These are phyloP conservation scores for Tuber indicum DNA, from an alignment of 495 filamentous ascomycete species.

Conservation along the genomic window DNA sequence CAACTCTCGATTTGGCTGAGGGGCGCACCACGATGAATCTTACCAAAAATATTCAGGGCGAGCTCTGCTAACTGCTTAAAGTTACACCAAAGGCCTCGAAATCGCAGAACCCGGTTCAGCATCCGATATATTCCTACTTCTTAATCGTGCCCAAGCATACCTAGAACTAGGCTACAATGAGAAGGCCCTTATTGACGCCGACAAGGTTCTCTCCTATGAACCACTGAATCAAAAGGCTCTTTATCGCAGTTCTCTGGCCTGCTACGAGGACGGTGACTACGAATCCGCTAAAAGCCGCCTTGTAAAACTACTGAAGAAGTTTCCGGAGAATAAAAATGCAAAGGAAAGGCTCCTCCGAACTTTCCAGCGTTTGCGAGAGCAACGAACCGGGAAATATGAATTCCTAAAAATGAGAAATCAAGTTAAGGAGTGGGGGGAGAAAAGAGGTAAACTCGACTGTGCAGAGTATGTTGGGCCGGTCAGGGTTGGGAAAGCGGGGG, in stretches of 20 bases:
- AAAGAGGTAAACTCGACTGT: constrained; percentile 13
- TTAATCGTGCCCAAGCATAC: constrained; percentile 18
- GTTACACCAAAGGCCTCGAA: constrained; percentile 15
- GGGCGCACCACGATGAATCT: not conserved
- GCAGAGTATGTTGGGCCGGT: constrained; percentile 24
- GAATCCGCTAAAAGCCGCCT: constrained; percentile 9
- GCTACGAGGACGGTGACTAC: constrained; percentile 14
- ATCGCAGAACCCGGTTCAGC: constrained; percentile 2
- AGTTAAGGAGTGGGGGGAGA: not conserved
- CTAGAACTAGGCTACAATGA: constrained; percentile 14
- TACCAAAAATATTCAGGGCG: not conserved
- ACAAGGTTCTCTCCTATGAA: constrained; percentile 7
- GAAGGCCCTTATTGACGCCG: constrained; percentile 12
- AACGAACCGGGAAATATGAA: constrained; percentile 14
- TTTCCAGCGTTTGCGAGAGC: constrained; percentile 13
- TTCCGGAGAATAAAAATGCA: constrained; percentile 7
- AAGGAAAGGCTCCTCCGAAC: constrained; percentile 12
- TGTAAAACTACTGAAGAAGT: not conserved
- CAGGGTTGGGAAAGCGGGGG: not conserved
- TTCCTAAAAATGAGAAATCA: constrained; percentile 20
- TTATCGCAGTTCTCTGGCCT: constrained; percentile 8
- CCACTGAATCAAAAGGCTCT: constrained; percentile 21
- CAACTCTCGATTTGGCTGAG: not conserved
- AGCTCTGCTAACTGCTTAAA: not conserved
- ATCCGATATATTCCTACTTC: constrained; percentile 10